These are phyloP conservation scores for Neonectria neomacrospora DNA, from an alignment of 2,329 filamentous ascomycete genomes.

Conservation along the genomic window DNA sequence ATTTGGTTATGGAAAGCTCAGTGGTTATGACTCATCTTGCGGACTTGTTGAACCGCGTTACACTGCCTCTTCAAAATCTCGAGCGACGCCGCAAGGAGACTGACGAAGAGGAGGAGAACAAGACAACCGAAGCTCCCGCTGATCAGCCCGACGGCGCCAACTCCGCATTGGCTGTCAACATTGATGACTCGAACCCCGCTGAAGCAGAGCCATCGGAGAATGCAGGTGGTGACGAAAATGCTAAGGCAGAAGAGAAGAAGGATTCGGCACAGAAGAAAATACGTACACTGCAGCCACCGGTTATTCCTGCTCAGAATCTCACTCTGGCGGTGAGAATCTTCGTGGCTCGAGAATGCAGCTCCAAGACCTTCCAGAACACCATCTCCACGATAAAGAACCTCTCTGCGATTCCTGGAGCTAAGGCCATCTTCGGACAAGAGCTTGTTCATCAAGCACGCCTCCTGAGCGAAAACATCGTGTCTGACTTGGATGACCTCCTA, in stretches of 20 bases:
- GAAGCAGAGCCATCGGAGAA: slow-evolving; percentile 45
- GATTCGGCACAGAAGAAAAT: slow-evolving; percentile 60
- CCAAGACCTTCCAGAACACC: slow-evolving; percentile 97
- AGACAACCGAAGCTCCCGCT: slow-evolving; percentile 34
- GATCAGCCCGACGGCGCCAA: slow-evolving; percentile 45
- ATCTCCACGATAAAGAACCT: slow-evolving; percentile 99
- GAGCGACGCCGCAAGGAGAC: slow-evolving; percentile 85
- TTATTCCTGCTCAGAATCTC: slow-evolving; percentile 89
- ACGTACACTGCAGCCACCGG: slow-evolving; percentile 77
- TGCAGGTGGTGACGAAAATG: slow-evolving; percentile 37
- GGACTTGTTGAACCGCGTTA: slow-evolving; percentile 86
- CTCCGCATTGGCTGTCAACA: slow-evolving; percentile 45
- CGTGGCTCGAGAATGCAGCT: slow-evolving; percentile 93
- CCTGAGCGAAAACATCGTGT: slow-evolving; percentile 84
- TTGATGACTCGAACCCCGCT: slow-evolving; percentile 33
- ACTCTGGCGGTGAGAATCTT: slow-evolving; percentile 96
- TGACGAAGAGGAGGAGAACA: slow-evolving; percentile 60
- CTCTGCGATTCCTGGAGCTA: slow-evolving; percentile 90
- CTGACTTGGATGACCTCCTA: slow-evolving; percentile 85
- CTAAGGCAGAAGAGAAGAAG: slow-evolving; percentile 52
- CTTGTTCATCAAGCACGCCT: slow-evolving; percentile 87
- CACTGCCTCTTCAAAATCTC: slow-evolving; percentile 82
- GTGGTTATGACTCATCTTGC: slow-evolving; percentile 95
- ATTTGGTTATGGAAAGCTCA: slow-evolving; percentile 96
- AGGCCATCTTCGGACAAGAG: slow-evolving; percentile 91